Evolutionary conservation across 345 rosid genomes (phyloP).

Genomic region (Gossypium ekmanianum): DNA sequence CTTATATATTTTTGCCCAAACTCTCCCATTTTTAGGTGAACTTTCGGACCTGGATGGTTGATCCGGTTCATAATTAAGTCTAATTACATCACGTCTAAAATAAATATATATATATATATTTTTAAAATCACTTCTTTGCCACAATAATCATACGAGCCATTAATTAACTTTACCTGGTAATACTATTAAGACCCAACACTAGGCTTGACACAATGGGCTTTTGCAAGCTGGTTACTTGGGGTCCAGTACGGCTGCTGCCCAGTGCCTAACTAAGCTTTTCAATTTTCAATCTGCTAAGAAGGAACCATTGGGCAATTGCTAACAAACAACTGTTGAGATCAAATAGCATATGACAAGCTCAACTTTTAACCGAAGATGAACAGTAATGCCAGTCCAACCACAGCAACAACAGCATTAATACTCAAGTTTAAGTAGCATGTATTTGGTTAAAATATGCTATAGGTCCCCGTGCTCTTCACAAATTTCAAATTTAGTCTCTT

Average conservation of each 20-base stretch:
- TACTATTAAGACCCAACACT: background rate
- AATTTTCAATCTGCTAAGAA: too few relatives aligned
- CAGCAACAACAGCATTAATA: background rate
- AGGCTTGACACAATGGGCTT: background rate
- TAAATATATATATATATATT: too few relatives aligned
- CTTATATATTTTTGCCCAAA: accelerated
- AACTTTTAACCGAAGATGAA: too few relatives aligned
- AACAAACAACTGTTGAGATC: too few relatives aligned
- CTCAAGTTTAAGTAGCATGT: background rate
- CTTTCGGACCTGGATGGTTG: accelerated
- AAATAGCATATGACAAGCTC: too few relatives aligned
- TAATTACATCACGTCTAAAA: too few relatives aligned
- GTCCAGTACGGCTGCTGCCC: background rate
- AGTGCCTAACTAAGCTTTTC: background rate
- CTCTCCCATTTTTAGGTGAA: accelerated
- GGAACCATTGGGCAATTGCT: too few relatives aligned
- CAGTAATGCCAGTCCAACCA: too few relatives aligned
- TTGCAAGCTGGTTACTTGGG: background rate
- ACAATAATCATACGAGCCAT: too few relatives aligned
- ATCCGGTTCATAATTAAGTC: too few relatives aligned
- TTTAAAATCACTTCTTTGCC: too few relatives aligned
- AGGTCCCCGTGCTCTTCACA: too few relatives aligned
- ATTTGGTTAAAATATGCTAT: background rate
- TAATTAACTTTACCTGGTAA: background rate
- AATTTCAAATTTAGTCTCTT: background rate